Evolutionary conservation across 208 protist genomes (phyloP).

Genomic region (Porcisia hertigi): DNA sequence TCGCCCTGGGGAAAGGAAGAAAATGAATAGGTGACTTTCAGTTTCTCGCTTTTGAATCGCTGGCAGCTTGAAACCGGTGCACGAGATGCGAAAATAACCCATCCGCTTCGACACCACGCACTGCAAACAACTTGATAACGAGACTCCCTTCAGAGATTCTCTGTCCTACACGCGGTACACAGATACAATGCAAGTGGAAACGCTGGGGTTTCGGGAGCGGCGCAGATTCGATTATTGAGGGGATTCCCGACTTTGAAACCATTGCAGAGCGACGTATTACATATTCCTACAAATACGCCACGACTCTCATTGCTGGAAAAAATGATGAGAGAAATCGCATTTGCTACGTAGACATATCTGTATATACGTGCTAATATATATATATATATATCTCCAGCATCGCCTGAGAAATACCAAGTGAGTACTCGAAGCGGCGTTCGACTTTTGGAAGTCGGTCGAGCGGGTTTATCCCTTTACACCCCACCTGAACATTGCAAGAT

Average conservation of each 20-base stretch:
- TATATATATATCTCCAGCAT: slow-evolving; percentile 22
- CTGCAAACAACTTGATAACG: slow-evolving; percentile 36
- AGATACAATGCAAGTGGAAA: slow-evolving; percentile 56
- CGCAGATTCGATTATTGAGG: slow-evolving; percentile 9
- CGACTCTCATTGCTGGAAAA: too few species aligned
- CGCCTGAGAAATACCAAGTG: slow-evolving; percentile 24
- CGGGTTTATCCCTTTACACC: slow-evolving; percentile 39
- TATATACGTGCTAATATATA: not conserved
- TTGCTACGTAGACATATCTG: not conserved
- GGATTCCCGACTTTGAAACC: slow-evolving; percentile 41
- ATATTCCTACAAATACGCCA: slow-evolving; percentile 30
- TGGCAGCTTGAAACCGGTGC: slow-evolving; percentile 37
- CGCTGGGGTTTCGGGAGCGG: slow-evolving; percentile 37
- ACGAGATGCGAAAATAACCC: slow-evolving; percentile 49
- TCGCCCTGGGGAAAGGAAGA: slow-evolving; percentile 29
- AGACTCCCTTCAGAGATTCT: slow-evolving; percentile 21
- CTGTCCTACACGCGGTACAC: slow-evolving; percentile 37
- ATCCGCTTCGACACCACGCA: slow-evolving; percentile 15
- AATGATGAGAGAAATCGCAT: too few species aligned
- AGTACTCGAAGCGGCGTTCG: slow-evolving; percentile 24
- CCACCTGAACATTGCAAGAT: slow-evolving; percentile 32
- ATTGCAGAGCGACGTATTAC: slow-evolving; percentile 45
- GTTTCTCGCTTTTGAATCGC: slow-evolving; percentile 20
- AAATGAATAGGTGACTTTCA: slow-evolving; percentile 45
- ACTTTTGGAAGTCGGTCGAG: slow-evolving; percentile 27